Evolutionary conservation across 2,329 filamentous ascomycete genomes (phyloP), one percentile per base, ranked within the genome.

Genomic region (Arthrobotrys iridis): DNA sequence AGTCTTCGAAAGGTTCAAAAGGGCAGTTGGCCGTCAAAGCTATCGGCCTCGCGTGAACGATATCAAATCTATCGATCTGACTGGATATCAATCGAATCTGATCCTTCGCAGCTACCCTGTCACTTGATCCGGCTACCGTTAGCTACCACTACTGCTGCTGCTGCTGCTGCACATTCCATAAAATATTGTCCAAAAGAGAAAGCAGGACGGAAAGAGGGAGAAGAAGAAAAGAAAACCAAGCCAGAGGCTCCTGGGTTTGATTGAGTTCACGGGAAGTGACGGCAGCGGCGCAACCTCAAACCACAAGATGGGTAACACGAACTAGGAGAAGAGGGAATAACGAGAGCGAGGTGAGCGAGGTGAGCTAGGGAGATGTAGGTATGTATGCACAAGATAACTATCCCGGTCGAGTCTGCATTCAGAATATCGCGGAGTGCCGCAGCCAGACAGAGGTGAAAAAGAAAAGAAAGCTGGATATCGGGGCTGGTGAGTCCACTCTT

Each of bases 211-310:
- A 24, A 33, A n/a, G 20, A 45, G n/a, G 13, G 37, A 73, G 55
- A 30, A 22, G n/a, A 22, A n/a, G 33, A 18, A 26, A 26, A 57
- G 13, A 8, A 15, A 35, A 20, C 48, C n/a, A 64, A 48, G 71
- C 78, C 74, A 80, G 79, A 81, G 77, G 64, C 75, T 78, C 78
- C 57, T 79, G 78, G 79, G 78, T 79, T 77, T 81, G 81, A 81
- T 79, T 81, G 79, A 81, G 80, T 82, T 77, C 67, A 64, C 55
- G 68, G 77, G 64, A 77, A 67, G 77, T 79, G 79, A 81, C 79
- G 81, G 80, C 81, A 80, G 77, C 52, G 60, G 76, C 77, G 76
- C 68, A 76, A 80, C 79, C 80, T 80, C 80, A 79, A 80, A 81
- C 79, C 79, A 79, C 43, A 48, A 68, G 68, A 43, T 68, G 46